These are phyloP conservation scores for Aspergillus transmontanensis DNA, from an alignment of 2,329 filamentous ascomycete species.

Conservation along the genomic window DNA sequence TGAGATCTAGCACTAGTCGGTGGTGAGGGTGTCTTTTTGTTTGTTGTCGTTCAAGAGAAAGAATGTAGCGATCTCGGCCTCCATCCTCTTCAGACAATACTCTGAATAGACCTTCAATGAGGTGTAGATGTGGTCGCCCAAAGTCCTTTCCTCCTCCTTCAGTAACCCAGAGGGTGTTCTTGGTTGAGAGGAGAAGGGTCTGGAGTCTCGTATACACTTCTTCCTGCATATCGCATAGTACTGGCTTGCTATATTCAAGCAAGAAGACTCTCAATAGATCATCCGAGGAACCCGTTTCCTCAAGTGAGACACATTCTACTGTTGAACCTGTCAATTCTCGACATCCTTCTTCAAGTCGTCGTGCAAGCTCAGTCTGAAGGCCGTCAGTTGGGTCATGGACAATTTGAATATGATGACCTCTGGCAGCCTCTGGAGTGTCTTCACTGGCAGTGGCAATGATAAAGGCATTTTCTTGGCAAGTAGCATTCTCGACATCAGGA, in stretches of 20 bases:
- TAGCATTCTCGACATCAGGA: conserved; percentile 15
- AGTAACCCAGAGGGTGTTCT: background rate
- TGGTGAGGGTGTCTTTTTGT: background rate
- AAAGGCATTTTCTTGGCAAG: conserved; percentile 8
- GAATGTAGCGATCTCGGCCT: background rate
- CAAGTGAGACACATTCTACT: background rate
- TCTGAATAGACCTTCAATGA: background rate
- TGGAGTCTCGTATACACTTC: background rate
- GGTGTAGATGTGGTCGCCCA: background rate
- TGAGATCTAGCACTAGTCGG: background rate
- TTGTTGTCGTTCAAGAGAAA: background rate
- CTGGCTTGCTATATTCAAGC: background rate
- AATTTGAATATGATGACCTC: background rate
- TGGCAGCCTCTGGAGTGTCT: too few species aligned
- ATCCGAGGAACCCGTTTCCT: background rate
- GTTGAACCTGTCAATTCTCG: background rate
- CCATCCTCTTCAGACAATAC: background rate
- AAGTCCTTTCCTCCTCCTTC: background rate
- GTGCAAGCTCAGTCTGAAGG: background rate
- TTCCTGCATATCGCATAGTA: background rate
- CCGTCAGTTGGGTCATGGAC: background rate
- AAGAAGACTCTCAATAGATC: background rate
- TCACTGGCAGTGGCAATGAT: background rate
- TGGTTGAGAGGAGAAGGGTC: background rate
- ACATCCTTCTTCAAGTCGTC: background rate